Conservation (phyloP, 192 early-diverging fungal genomes). For the Coemansia sp. region DNA sequence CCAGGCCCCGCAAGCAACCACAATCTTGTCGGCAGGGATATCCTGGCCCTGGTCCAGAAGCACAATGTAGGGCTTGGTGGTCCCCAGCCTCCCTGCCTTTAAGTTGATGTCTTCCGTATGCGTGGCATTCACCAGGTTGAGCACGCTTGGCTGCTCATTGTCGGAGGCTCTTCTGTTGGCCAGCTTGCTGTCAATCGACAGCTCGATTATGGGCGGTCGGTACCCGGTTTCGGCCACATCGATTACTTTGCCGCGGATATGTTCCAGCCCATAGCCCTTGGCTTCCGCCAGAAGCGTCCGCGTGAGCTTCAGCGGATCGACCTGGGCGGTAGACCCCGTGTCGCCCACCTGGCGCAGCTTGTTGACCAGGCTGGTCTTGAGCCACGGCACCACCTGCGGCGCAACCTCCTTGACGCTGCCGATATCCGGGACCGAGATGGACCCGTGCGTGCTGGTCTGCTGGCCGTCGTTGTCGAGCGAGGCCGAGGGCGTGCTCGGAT, state of each 20-base stretch:
- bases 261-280: constrained; percentile 32
- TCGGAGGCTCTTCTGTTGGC: no score
- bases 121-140: constrained; percentile 4
- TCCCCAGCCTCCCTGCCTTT: constrained; percentile 6
- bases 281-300: constrained; percentile 41
- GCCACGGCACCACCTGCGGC: constrained; percentile 42
- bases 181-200: constrained; percentile 22
- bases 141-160: constrained; percentile 3
- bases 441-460: constrained; percentile 41
- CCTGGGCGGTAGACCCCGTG: constrained; percentile 40
- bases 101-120: constrained; percentile 9
- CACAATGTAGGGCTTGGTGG: constrained; percentile 36
- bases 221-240: constrained; percentile 39
- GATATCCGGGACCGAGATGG: constrained; percentile 39
- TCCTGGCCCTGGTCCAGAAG: constrained; percentile 36
- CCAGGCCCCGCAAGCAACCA: constrained; percentile 52
- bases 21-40: constrained; percentile 47
- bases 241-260: constrained; percentile 40
- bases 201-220: constrained; percentile 41
- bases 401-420: constrained; percentile 32
- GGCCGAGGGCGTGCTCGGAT: constrained; percentile 8
- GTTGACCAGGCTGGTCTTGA: constrained; percentile 30
- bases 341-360: constrained; percentile 43
- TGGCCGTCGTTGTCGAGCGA: constrained; percentile 9
- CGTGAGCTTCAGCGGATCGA: constrained; percentile 48